phyloP scores from a whole-genome alignment of 2,329 filamentous ascomycete species.

The Cercospora nicotianae region DNA sequence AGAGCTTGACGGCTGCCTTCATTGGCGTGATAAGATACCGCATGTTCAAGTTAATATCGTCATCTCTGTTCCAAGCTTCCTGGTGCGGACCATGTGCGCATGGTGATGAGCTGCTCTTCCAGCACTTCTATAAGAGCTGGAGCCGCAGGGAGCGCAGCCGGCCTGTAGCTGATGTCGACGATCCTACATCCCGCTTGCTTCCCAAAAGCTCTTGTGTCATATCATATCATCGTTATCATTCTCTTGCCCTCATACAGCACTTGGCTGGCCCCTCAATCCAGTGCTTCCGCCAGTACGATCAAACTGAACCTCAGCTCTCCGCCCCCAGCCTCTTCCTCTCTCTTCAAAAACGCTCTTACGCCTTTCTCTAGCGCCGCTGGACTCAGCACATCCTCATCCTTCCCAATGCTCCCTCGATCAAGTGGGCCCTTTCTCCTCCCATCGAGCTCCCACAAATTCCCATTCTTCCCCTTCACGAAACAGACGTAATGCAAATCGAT shows the following conservation, averaged over 20 bases:
- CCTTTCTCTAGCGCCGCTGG: constrained; percentile 73
- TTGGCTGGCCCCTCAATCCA: constrained; percentile 47
- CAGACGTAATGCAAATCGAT: constrained; percentile 96
- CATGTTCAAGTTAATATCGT: neutral
- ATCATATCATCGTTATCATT: neutral
- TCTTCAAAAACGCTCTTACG: constrained; percentile 59
- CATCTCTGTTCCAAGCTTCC: neutral
- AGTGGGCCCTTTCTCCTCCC: constrained; percentile 72
- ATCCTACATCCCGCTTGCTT: neutral
- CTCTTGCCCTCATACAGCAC: neutral
- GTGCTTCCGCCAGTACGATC: constrained; percentile 58
- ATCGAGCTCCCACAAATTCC: constrained; percentile 75
- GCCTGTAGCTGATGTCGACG: neutral
- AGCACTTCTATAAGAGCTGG: too few relatives aligned
- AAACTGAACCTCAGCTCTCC: constrained; percentile 65
- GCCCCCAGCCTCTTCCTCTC: constrained; percentile 55
- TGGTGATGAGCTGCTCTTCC: too few relatives aligned
- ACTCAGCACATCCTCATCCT: constrained; percentile 57
- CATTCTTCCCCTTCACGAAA: constrained; percentile 75
- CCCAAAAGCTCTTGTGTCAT: neutral
- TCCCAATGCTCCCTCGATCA: constrained; percentile 53
- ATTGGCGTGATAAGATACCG: constrained; percentile 4
- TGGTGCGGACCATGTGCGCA: neutral
- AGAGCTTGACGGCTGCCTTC: neutral
- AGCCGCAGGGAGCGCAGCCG: too few relatives aligned